These are phyloP conservation scores for Exophiala spinifera DNA, from an alignment of 2,329 filamentous ascomycete genomes.

Conservation along the genomic window DNA sequence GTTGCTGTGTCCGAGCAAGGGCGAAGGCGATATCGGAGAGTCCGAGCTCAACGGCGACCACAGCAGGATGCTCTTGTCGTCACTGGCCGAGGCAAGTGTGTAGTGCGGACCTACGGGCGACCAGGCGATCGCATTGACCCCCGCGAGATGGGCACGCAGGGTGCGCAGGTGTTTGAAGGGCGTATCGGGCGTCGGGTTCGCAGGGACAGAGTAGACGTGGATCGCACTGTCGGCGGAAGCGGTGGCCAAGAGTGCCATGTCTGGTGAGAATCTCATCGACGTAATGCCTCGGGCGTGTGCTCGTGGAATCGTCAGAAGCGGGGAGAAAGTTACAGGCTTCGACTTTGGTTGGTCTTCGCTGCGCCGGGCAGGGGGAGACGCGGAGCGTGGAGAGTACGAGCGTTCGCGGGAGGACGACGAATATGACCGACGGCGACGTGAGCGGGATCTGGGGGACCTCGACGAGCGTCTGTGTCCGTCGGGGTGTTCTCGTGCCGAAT, in stretches of 20 bases:
- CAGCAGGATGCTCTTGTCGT: conserved; percentile 92
- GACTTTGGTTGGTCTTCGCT: conserved; percentile 21
- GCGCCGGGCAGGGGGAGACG: conserved; percentile 23
- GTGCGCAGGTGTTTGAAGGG: conserved; percentile 75
- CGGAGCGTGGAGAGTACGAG: conserved; percentile 30
- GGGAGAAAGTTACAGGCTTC: conserved; percentile 20
- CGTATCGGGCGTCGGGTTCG: conserved; percentile 53
- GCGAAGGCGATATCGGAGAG: conserved; percentile 47
- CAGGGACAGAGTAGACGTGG: conserved; percentile 66
- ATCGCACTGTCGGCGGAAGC: conserved; percentile 85
- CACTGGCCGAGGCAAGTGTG: conserved; percentile 83
- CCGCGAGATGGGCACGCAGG: conserved; percentile 87
- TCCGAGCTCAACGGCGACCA: conserved; percentile 70
- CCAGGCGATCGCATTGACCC: conserved; percentile 92
- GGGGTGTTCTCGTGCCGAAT: conserved; percentile 19
- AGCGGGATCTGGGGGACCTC: conserved; percentile 46
- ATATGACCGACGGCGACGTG: not conserved
- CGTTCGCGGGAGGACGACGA: conserved; percentile 35
- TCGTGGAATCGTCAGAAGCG: conserved; percentile 34
- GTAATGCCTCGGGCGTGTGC: conserved; percentile 64
- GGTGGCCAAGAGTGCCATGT: conserved; percentile 85
- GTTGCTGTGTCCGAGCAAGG: conserved; percentile 84
- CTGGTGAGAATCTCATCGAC: conserved; percentile 84
- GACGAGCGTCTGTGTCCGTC: conserved; percentile 20
- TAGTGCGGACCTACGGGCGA: conserved; percentile 70